Conservation (phyloP, 257 asterid species). For the Pogostemon cablin region DNA sequence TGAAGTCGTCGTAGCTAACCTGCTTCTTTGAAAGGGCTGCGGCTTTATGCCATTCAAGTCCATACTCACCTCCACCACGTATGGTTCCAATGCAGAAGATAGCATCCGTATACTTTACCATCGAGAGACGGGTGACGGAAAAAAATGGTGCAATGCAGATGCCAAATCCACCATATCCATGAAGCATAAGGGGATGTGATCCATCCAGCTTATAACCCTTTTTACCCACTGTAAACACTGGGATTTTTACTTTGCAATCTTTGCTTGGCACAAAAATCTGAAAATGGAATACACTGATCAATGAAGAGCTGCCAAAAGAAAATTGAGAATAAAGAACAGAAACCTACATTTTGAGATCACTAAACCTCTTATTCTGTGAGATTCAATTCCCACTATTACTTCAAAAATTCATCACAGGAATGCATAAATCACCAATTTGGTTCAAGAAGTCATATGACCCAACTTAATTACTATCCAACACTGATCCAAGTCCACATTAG, state of each 20-base stretch:
- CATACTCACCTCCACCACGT: slow-evolving; percentile 98
- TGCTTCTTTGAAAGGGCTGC: slow-evolving; percentile 81
- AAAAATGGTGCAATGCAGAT: slow-evolving; percentile 72
- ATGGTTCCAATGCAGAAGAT: slow-evolving; percentile 79
- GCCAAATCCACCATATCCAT: slow-evolving; percentile 86
- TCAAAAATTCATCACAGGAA: no score
- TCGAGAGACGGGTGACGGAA: slow-evolving; percentile 56
- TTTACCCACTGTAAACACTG: slow-evolving; percentile 75
- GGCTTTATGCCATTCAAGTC: slow-evolving; percentile 96
- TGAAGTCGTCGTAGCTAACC: slow-evolving; percentile 85
- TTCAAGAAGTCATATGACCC: no score
- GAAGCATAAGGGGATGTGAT: slow-evolving; percentile 80
- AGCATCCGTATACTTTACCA: slow-evolving; percentile 64
- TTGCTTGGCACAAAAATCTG: slow-evolving; percentile 88
- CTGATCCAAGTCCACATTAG: no score
- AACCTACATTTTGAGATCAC: neutral
- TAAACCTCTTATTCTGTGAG: no score
- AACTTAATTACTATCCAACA: no score
- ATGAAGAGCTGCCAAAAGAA: slow-evolving; percentile 3
- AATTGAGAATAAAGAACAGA: slow-evolving; percentile 4
- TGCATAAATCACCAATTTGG: no score
- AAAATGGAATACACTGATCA: slow-evolving; percentile 30
- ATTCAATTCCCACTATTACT: no score
- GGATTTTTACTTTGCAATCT: slow-evolving; percentile 66
- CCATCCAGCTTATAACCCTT: slow-evolving; percentile 75